Percentiles rank a stretch among this genome's conserved stretches.
phyloP scores from a whole-genome alignment of 352 stramenopile genomes.

The Phytophthora constricta region DNA sequence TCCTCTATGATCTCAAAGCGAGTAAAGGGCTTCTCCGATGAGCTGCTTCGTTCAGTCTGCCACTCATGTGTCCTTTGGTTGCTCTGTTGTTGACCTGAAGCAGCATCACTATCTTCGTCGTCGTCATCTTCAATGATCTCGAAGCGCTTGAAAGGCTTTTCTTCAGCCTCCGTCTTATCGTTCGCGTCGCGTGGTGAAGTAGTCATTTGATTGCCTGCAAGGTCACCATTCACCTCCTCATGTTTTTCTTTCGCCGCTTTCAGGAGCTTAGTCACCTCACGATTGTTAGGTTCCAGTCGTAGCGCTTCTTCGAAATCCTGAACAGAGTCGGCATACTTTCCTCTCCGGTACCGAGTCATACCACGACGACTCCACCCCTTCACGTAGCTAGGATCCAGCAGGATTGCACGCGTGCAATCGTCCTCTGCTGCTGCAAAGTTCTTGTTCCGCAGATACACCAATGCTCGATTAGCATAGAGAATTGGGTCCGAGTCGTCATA shows the following conservation, averaged over 20 bases:
- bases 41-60: neutral
- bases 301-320: slow-evolving; percentile 83
- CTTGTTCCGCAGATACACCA: slow-evolving; percentile 81
- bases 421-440: slow-evolving; percentile 88
- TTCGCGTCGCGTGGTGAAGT: slow-evolving; percentile 9
- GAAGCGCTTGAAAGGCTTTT: slow-evolving; percentile 66
- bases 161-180: neutral
- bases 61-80: slow-evolving; percentile 22
- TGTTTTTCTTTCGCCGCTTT: slow-evolving; percentile 75
- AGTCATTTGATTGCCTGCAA: slow-evolving; percentile 33
- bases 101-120: slow-evolving; percentile 8
- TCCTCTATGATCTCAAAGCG: slow-evolving; percentile 76
- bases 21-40: slow-evolving; percentile 47
- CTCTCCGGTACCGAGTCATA: slow-evolving; percentile 86
- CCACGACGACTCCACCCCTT: slow-evolving; percentile 90
- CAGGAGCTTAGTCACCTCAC: slow-evolving; percentile 84
- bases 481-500: slow-evolving; percentile 79
- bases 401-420: slow-evolving; percentile 82
- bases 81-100: slow-evolving; percentile 4
- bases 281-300: slow-evolving; percentile 66
- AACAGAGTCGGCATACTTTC: slow-evolving; percentile 87
- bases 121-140: slow-evolving; percentile 71
- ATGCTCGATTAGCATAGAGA: slow-evolving; percentile 89
- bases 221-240: slow-evolving; percentile 63
- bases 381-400: slow-evolving; percentile 82